phyloP scores from a whole-genome alignment of 495 filamentous ascomycete genomes.

The Neurospora discreta region DNA sequence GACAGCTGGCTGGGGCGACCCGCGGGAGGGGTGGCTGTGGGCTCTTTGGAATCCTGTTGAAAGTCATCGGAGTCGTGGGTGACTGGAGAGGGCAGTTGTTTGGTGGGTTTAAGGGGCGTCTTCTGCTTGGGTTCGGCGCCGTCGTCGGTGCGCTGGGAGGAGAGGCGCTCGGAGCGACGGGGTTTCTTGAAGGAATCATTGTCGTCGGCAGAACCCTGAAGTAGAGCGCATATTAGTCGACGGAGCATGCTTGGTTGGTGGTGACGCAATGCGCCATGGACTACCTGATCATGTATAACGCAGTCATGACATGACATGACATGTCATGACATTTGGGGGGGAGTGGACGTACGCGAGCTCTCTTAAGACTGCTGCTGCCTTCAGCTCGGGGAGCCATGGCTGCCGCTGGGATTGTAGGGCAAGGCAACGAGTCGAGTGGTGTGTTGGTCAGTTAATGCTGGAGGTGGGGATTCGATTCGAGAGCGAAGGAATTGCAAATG shows the following conservation, averaged over 20 bases:
- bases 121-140: slow-evolving; percentile 31
- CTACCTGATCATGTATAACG: background rate
- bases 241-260: slow-evolving; percentile 14
- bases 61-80: slow-evolving; percentile 53
- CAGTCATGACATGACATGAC: background rate
- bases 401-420: background rate
- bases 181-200: slow-evolving; percentile 51
- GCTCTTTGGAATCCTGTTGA: slow-evolving; percentile 50
- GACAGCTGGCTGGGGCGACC: slow-evolving; percentile 46
- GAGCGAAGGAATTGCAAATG: background rate
- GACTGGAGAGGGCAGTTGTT: slow-evolving; percentile 73
- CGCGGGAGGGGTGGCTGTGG: slow-evolving; percentile 61
- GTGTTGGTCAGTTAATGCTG: background rate
- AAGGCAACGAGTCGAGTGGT: background rate
- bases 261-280: slow-evolving; percentile 3
- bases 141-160: slow-evolving; percentile 32
- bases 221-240: slow-evolving; percentile 15
- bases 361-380: slow-evolving; percentile 46
- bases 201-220: slow-evolving; percentile 35
- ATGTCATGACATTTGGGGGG: background rate
- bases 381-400: slow-evolving; percentile 44
- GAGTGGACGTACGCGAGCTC: slow-evolving; percentile 26
- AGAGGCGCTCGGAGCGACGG: slow-evolving; percentile 50
- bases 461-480: background rate
- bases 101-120: slow-evolving; percentile 48